These are phyloP conservation scores for Vicia faba DNA, from an alignment of 306 rosid species.

Conservation along the genomic window DNA sequence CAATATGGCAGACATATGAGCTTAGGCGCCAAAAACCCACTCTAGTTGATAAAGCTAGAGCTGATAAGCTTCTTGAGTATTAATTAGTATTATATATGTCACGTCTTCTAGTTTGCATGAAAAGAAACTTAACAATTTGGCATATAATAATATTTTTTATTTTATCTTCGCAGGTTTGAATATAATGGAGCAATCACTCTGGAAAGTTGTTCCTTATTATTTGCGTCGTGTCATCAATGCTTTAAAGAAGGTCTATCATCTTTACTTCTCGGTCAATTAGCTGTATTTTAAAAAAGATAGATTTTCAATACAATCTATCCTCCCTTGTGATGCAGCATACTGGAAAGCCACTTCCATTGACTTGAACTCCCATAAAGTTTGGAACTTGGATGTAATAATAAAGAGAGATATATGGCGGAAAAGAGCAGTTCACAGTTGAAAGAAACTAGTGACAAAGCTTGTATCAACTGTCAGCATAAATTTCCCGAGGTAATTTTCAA, in stretches of 20 bases:
- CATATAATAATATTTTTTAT: background rate
- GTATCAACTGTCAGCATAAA: too few relatives aligned
- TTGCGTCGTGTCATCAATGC: constrained; percentile 93
- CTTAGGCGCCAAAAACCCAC: constrained; percentile 91
- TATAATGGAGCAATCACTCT: constrained; percentile 95
- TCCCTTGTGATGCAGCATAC: constrained; percentile 67
- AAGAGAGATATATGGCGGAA: too few relatives aligned
- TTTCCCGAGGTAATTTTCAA: too few relatives aligned
- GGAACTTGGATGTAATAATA: constrained; percentile 99
- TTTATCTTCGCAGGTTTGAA: constrained; percentile 65
- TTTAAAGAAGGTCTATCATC: constrained; percentile 69
- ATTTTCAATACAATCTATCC: constrained; percentile 19
- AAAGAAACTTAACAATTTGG: constrained; percentile 22
- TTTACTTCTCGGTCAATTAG: constrained; percentile 34
- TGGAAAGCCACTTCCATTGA: constrained; percentile 88
- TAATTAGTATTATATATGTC: constrained; percentile 28
- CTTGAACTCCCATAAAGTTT: constrained; percentile 88
- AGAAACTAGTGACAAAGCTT: too few relatives aligned
- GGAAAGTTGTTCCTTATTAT: constrained; percentile 98
- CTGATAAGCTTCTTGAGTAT: constrained; percentile 56
- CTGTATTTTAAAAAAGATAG: background rate
- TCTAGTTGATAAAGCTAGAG: constrained; percentile 95
- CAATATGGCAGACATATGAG: constrained; percentile 98
- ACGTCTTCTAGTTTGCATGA: constrained; percentile 26
- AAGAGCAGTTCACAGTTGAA: too few relatives aligned